Conservation (phyloP, 768 basidiomycete species). For the Tremella fuciformis region DNA sequence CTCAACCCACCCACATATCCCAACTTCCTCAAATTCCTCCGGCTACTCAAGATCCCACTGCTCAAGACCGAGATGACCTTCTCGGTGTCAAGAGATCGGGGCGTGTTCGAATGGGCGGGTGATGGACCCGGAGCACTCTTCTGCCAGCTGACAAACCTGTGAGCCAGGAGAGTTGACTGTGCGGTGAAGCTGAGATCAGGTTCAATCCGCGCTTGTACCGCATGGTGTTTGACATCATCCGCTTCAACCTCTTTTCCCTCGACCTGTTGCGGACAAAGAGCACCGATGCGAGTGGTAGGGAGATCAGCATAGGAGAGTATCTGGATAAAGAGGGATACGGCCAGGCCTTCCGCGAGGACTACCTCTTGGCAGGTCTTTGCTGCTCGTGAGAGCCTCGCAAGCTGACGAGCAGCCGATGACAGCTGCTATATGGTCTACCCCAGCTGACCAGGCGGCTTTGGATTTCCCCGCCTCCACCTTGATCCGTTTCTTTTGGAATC, state of each 20-base stretch:
- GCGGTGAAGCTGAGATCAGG: conserved; percentile 6
- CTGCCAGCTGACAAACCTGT: conserved; percentile 61
- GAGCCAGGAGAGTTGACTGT: background rate
- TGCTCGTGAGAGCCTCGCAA: background rate
- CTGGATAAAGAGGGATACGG: conserved; percentile 66
- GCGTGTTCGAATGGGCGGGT: conserved; percentile 74
- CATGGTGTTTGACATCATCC: conserved; percentile 53
- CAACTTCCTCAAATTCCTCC: conserved; percentile 71
- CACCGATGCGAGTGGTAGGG: conserved; percentile 37
- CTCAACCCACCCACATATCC: conserved; percentile 75
- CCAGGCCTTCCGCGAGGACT: conserved; percentile 67
- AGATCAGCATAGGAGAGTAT: conserved; percentile 60
- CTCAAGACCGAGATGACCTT: conserved; percentile 73
- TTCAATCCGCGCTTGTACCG: conserved; percentile 48
- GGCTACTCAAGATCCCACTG: conserved; percentile 57
- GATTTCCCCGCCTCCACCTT: conserved; percentile 71
- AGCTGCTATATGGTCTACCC: conserved; percentile 75
- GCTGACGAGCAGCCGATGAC: conserved; percentile 65
- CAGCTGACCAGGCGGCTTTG: conserved; percentile 65
- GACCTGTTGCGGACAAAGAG: conserved; percentile 53
- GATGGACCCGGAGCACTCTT: conserved; percentile 64
- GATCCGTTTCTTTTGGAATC: conserved; percentile 71
- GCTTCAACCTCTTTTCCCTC: conserved; percentile 70
- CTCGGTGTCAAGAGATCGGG: conserved; percentile 67
- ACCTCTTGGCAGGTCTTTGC: conserved; percentile 61